These are phyloP conservation scores for Hirsutella rhossiliensis DNA, from an alignment of 2,329 filamentous ascomycete genomes.

Conservation along the genomic window DNA sequence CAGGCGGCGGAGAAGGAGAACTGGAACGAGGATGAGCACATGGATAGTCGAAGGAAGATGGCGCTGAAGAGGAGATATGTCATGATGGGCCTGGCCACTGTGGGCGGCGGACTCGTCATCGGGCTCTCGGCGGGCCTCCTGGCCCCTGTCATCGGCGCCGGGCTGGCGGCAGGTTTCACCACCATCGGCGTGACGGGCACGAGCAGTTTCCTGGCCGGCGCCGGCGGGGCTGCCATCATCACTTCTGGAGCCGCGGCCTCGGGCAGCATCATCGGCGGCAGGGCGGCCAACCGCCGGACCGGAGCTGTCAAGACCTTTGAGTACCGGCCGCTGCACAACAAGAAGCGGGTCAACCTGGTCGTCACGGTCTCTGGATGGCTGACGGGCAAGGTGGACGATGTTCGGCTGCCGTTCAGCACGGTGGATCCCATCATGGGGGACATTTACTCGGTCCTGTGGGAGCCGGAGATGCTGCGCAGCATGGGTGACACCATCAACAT, in stretches of 20 bases:
- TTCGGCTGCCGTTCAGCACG: conserved; percentile 88
- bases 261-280: conserved; percentile 74
- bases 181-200: conserved; percentile 90
- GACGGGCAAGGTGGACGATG: conserved; percentile 94
- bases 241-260: conserved; percentile 80
- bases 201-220: conserved; percentile 76
- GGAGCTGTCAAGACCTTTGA: conserved; percentile 94
- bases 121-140: conserved; percentile 85
- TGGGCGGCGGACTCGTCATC: conserved; percentile 89
- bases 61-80: conserved; percentile 76
- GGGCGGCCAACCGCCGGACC: conserved; percentile 76
- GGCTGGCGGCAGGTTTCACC: conserved; percentile 86
- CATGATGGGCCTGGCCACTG: conserved; percentile 93
- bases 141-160: conserved; percentile 87
- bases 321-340: conserved; percentile 92
- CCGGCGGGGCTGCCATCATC: conserved; percentile 87
- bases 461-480: conserved; percentile 93
- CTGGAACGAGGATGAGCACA: conserved; percentile 94
- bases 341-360: conserved; percentile 92
- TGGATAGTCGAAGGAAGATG: conserved; percentile 72
- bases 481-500: conserved; percentile 99
- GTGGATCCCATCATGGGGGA: conserved; percentile 97
- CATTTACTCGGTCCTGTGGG: conserved; percentile 93
- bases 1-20: conserved; percentile 89
- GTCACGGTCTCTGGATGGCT: conserved; percentile 96